Conservation (phyloP, 345 rosid genomes). For the Pugionium dolabratum region DNA sequence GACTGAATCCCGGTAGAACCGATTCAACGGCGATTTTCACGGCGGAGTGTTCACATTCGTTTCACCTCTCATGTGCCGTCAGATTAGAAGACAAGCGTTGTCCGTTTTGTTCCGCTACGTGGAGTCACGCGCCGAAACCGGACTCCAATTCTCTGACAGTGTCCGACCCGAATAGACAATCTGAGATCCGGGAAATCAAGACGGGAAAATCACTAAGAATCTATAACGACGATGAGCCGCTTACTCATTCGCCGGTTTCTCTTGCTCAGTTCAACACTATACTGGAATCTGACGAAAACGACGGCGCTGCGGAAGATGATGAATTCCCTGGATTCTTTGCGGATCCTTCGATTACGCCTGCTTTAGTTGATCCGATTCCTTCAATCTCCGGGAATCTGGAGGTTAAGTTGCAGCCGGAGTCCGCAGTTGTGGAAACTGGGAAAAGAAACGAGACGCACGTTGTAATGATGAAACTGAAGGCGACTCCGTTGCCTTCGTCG, state of each 20-base stretch:
- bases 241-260: conserved; percentile 54
- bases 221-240: conserved; percentile 82
- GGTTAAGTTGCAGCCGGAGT: conserved; percentile 57
- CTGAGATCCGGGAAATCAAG: conserved; percentile 41
- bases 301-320: conserved; percentile 44
- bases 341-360: conserved; percentile 13
- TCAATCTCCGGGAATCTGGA: conserved; percentile 45
- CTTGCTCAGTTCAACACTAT: conserved; percentile 66
- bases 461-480: conserved; percentile 60
- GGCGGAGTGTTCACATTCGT: conserved; percentile 82
- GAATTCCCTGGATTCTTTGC: conserved; percentile 69
- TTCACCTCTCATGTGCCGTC: conserved; percentile 82
- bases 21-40: conserved; percentile 70
- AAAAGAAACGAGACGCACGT: conserved; percentile 59
- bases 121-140: conserved; percentile 54
- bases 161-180: conserved; percentile 26
- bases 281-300: conserved; percentile 78
- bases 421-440: conserved; percentile 65
- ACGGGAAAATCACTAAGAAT: conserved; percentile 55
- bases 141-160: not conserved
- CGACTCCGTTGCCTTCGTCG: conserved; percentile 45
- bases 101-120: conserved; percentile 67
- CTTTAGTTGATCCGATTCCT: conserved; percentile 12
- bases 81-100: conserved; percentile 54
- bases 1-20: conserved; percentile 57